A percentile compares a stretch with the other conserved stretches of the same genome.
Conservation (phyloP, 805 yeast species). For the Yarrowia sp. region DNA sequence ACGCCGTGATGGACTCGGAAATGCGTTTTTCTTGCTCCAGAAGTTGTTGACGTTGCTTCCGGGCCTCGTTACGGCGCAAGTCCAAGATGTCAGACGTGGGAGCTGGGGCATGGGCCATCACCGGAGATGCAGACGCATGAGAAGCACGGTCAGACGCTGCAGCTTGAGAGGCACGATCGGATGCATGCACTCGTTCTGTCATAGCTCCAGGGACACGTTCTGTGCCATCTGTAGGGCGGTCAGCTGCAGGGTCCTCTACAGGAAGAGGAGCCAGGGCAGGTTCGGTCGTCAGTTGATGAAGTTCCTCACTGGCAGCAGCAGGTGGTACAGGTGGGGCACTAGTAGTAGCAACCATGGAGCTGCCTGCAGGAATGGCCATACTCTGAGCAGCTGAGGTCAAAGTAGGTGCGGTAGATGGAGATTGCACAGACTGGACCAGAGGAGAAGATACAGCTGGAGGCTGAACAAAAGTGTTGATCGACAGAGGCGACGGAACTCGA, state of each 20-base stretch:
- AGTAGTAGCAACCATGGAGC: too few relatives aligned
- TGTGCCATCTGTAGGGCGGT: too few relatives aligned
- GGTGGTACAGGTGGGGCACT: background rate
- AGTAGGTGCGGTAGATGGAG: background rate
- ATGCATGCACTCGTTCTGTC: too few relatives aligned
- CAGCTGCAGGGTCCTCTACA: background rate
- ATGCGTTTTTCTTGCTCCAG: background rate
- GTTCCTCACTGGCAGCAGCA: background rate
- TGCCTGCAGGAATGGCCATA: too few relatives aligned
- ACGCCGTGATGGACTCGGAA: background rate
- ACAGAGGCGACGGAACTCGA: background rate
- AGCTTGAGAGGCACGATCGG: background rate
- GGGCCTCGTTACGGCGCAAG: background rate
- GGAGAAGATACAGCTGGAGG: background rate
- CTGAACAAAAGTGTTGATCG: background rate
- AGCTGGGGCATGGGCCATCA: too few relatives aligned
- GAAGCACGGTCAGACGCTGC: background rate
- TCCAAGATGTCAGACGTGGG: background rate
- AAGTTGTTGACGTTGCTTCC: background rate
- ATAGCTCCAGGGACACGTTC: too few relatives aligned
- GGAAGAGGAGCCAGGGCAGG: background rate
- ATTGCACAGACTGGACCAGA: background rate
- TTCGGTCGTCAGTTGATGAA: background rate
- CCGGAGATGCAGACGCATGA: background rate
- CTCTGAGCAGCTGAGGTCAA: too few relatives aligned